Base-by-base conservation (phyloP, 2,329 filamentous ascomycete species). In the Cordyceps militaris region DNA sequence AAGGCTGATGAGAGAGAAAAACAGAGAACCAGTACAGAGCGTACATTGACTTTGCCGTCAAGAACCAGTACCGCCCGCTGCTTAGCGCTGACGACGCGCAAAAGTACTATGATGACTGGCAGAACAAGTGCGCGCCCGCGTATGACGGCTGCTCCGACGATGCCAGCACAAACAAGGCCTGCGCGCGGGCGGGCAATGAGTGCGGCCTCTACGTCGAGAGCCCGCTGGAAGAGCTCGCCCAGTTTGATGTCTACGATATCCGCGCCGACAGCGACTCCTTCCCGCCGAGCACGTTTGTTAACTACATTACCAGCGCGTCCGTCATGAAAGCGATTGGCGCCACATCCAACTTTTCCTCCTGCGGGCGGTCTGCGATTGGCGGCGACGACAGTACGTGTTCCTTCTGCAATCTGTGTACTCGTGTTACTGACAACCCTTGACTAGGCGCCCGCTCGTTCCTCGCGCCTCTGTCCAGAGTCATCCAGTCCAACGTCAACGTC, bases 181-280 rank as follows among this genome's bases (percentile, higher is more conserved):
- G 71, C 56, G 58, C 61, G 3, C 59, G 48, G 1, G 69, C 67
- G 1, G 64, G 66, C 36, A 52, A 56, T 10, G 59, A 59, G 0
- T 73, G 71, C 57, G 64, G 63, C 23, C 61, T 59, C 3, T 65
- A 65, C 16, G 65, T 70, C 14, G 63, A 68, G 34, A 30, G 44
- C 21, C 54, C 54, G 16, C 44, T 56, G 9, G 54, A 49, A 13
- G 4, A n/a, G 3, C 34, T 49, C 3, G 60, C 49, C 30, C 65
- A 73, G 62, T 76, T 76, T 49, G 73, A 76, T 52, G 71, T 78
- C 14, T 80, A 80, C 60, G 78, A 80, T 56, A 68, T 80, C 23
- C 70, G 77, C 4, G 62, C 72, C 7, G 64, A 61, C 23, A 66
- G 71, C n/a, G 72, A 75, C 48, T 65, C 67, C 1, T 66, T 71